Base-by-base conservation (phyloP, 208 protist genomes). In the Trypanosoma rangeli region DNA sequence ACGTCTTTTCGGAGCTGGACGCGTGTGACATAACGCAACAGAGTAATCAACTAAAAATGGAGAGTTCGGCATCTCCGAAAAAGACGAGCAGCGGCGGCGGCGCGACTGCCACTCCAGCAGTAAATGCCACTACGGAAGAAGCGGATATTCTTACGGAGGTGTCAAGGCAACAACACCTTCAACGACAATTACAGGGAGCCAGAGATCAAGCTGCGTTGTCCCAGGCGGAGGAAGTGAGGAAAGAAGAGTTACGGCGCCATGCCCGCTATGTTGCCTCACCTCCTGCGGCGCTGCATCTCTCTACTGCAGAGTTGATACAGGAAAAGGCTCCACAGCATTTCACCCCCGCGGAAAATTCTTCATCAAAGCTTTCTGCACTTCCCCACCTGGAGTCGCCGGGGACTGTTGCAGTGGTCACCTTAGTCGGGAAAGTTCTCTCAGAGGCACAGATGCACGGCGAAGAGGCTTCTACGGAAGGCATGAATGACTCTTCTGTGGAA, bases 251-350 rank as follows among this genome's bases (percentile, higher is more conserved):
- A 13, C 48, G 64, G 13, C 57, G 76, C 39, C 76, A 68, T 26
- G 61, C 72, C 16, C 57, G 29, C 16, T 89, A 85, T 69, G 66
- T 81, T 28, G 86, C 76, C 53, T 74, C 84, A 35, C 69, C 64
- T 29, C 66, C 89, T 58, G 85, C 80, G 0, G 81, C 74, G 56
- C 69, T 77, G 22, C 88, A 82, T 70, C 64, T 89, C 16, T 89
- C 85, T 9, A 83, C 80, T 15, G 76, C 80, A 10, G 89, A 94
- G 58, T 70, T 91, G 9, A 82, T 91, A 29, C 78, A 86, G 39
- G 88, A 92, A 49, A 85, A 85, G 54, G 79, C 84, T 9, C 90
- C 86, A 22, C 90, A 95, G 72, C 77, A 91, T 56, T 92, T 95
- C 64, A 63, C 83, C 33, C 50, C 82, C 3, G 62, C 64, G 44